phyloP scores from a whole-genome alignment of 2,329 filamentous ascomycete species.

The Verticillium alfalfae region DNA sequence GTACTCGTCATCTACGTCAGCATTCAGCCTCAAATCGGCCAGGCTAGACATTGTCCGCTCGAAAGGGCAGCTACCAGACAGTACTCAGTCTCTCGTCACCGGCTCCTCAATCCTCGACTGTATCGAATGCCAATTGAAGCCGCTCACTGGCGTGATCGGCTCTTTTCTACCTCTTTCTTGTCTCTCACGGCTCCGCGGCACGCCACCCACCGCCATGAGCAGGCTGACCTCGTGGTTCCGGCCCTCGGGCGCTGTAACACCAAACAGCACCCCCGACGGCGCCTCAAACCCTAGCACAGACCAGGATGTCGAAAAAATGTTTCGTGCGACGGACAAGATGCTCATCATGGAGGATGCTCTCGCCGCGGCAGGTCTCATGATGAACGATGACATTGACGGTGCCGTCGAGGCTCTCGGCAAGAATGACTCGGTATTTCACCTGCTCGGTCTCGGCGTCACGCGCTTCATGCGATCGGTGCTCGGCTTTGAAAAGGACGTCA shows the following conservation, averaged over 20 bases:
- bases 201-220: slow-evolving; percentile 30
- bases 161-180: no score
- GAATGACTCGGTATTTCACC: slow-evolving; percentile 80
- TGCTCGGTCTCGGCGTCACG: slow-evolving; percentile 74
- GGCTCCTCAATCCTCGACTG: no score
- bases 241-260: slow-evolving; percentile 27
- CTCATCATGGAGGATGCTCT: slow-evolving; percentile 55
- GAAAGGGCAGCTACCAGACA: neutral
- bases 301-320: slow-evolving; percentile 26
- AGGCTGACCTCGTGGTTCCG: slow-evolving; percentile 47
- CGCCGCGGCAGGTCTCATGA: slow-evolving; percentile 64
- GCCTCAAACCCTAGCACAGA: slow-evolving; percentile 21
- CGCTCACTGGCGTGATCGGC: neutral
- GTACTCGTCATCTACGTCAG: neutral
- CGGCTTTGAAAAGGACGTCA: slow-evolving; percentile 86
- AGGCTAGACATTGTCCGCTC: neutral
- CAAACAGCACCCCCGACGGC: slow-evolving; percentile 20
- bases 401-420: slow-evolving; percentile 69
- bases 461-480: slow-evolving; percentile 81
- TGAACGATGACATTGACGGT: slow-evolving; percentile 84
- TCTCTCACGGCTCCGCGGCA: no score
- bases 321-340: slow-evolving; percentile 17
- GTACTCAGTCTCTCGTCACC: no score
- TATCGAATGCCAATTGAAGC: neutral
- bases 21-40: neutral